Conservation (phyloP, 768 basidiomycete genomes). For the Suillus ampliporus region DNA sequence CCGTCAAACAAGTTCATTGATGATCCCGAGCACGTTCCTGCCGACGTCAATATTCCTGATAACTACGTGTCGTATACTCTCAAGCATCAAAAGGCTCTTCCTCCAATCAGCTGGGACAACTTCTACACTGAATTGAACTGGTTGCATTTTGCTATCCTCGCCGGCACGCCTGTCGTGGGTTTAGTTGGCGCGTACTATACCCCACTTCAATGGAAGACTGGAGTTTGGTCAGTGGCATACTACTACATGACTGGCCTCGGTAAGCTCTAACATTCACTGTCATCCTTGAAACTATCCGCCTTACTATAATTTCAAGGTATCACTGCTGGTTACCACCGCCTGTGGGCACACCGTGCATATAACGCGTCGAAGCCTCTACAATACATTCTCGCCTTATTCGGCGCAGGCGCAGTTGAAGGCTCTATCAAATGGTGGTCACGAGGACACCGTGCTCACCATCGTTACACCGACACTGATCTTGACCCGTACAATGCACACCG, state of each 20-base stretch:
- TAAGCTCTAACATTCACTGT: conserved; percentile 46
- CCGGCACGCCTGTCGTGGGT: conserved; percentile 74
- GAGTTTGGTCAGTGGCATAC: conserved; percentile 67
- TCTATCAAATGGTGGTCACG: conserved; percentile 99
- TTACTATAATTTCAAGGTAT: conserved; percentile 54
- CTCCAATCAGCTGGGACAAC: conserved; percentile 69
- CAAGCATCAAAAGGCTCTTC: conserved; percentile 67
- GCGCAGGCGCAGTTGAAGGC: conserved; percentile 93
- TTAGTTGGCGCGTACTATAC: conserved; percentile 74
- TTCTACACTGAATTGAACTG: conserved; percentile 70
- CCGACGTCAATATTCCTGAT: conserved; percentile 71
- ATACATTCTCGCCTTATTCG: conserved; percentile 82
- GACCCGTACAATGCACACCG: conserved; percentile 95
- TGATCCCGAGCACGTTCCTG: conserved; percentile 40
- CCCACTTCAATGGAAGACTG: conserved; percentile 73
- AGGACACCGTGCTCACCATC: conserved; percentile 96
- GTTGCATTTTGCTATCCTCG: conserved; percentile 76
- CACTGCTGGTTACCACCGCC: conserved; percentile 93
- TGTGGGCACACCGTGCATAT: conserved; percentile 97
- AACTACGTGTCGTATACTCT: conserved; percentile 84
- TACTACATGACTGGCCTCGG: conserved; percentile 87
- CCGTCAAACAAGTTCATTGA: conserved; percentile 26
- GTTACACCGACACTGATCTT: conserved; percentile 96
- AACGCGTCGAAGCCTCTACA: conserved; percentile 89
- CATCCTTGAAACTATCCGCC: conserved; percentile 46